Conservation (phyloP, 495 filamentous ascomycete species). For the Talaromyces borbonicus region DNA sequence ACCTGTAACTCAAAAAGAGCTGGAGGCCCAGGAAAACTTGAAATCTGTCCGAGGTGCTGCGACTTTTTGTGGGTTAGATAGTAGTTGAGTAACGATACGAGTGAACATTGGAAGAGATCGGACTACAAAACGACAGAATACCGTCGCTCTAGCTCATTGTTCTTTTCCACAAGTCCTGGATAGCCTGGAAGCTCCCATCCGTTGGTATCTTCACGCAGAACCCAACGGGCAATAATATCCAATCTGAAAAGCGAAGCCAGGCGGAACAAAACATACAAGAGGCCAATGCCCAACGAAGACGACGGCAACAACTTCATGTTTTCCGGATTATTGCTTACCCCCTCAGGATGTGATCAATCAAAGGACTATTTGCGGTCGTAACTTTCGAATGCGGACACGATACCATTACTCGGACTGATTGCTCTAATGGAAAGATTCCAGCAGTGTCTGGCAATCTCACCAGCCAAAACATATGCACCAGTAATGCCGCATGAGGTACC, state of each 20-base stretch:
- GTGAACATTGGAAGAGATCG: too few relatives aligned
- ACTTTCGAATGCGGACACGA: slow-evolving; percentile 21
- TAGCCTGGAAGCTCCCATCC: slow-evolving; percentile 36
- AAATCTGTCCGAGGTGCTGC: too few relatives aligned
- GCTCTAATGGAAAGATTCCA: background rate
- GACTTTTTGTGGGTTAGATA: too few relatives aligned
- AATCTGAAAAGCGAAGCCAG: slow-evolving; percentile 23
- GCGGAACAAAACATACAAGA: slow-evolving; percentile 21
- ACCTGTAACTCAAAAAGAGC: too few relatives aligned
- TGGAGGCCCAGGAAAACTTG: too few relatives aligned
- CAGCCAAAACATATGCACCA: slow-evolving; percentile 44
- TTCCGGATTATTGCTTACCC: slow-evolving; percentile 13
- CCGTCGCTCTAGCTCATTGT: too few relatives aligned
- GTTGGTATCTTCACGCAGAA: slow-evolving; percentile 25
- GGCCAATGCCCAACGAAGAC: slow-evolving; percentile 17
- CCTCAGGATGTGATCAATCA: slow-evolving; percentile 30
- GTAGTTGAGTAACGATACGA: too few relatives aligned
- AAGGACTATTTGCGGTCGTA: slow-evolving; percentile 35
- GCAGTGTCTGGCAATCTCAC: slow-evolving; percentile 34
- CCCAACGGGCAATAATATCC: slow-evolving; percentile 20
- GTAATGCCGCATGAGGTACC: slow-evolving; percentile 37
- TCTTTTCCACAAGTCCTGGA: slow-evolving; percentile 14
- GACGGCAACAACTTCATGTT: slow-evolving; percentile 15
- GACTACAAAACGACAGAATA: too few relatives aligned
- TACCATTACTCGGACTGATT: background rate